Evolutionary conservation across 2,329 filamentous ascomycete genomes (phyloP), one percentile per base, ranked within the genome.

Genomic region (Talaromyces sp.): DNA sequence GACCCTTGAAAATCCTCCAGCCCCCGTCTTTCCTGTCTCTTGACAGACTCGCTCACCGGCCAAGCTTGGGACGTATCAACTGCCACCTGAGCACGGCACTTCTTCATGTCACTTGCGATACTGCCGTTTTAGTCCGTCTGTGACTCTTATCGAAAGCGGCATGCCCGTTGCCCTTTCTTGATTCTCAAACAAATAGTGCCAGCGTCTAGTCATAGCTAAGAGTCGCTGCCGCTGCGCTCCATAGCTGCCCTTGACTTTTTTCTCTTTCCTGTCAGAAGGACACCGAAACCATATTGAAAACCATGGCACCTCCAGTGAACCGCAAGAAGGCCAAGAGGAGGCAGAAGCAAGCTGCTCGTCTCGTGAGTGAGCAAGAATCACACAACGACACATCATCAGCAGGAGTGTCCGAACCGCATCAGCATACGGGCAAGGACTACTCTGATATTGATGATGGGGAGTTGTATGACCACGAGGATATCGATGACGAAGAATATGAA

Each of bases 281-380:
- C 43, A 58, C 53, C 32, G 58, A 53, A 29, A 56, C 51, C 41
- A 64, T 29, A 27, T 35, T 60, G 11, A 55, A 56, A 49, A 41
- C 60, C 17, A 66, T 66, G 55, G 77, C 80, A 51, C 80, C 80
- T 51, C 71, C 81, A 9, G 88, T 93, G 56, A 97, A 96, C 77
- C 87, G 90, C 72, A 97, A 97, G 82, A 98, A 97, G 81, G 90
- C 95, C 75, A 97, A 96, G 82, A 86, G 93, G 67, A 86, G 93
- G 66, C 89, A 90, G 71, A 97, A 97, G 75, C 82, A 85, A 77
- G 89, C 89, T 35, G 89, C 90, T 32, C 88, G 88, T 63, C 85
- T 88, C 71, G 84, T 84, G 31, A 85, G 82, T 51, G 81, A 81
- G 32, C 79, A 79, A 66, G 77, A 79, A 64, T 71, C 69, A 8